Evolutionary conservation across 1,284 basidiomycete genomes (phyloP), one percentile per base, ranked within the genome.

Genomic region (Naganishia albida): DNA sequence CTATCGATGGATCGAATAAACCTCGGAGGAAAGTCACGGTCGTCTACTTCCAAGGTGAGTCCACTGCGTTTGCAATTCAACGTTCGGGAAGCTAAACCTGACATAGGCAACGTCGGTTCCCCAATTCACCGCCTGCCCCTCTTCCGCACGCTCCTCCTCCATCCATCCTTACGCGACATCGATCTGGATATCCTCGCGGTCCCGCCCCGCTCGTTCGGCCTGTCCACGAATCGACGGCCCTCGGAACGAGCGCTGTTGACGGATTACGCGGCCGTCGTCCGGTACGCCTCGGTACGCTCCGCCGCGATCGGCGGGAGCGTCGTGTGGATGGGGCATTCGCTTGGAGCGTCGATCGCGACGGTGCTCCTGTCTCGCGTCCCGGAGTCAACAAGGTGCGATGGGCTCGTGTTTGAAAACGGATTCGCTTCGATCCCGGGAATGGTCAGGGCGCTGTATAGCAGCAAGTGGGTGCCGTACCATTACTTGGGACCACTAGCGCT

Each of bases 371-470:
- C 38, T 12, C 4, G 34, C 10, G n/a, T 20, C 34, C 3, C 48
- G 20, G 43, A 39, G 16, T 18, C 55, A 2, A 67, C 69, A 4
- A 51, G 0, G 12, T 68, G 39, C 62, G 46, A 52, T 72, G 83
- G 81, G 1, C 68, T 84, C 7, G 74, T 84, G 2, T 73, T 85
- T 12, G 84, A 85, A 70, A 85, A 85, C 70, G 81, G 84, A 0
- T 81, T 85, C 67, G 71, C 81, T 0, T 83, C 81, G 7, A 80
- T 84, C n/a, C 81, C 82, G 0, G 79, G 71, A 23, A 84, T 85
- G 83, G 78, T 84, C 2, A 72, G 74, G 23, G 80, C 82, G 6
- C 72, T 85, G 3, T 85, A 85, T 67, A 81, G 83, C 0, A 79
- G 82, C 56, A 72, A 71, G 30, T 84, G 82, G 83, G 67, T 84